Percentiles rank a stretch among this genome's conserved stretches.
Evolutionary conservation across 305 asterid genomes (phyloP).

Genomic region (Galium porrigens): DNA sequence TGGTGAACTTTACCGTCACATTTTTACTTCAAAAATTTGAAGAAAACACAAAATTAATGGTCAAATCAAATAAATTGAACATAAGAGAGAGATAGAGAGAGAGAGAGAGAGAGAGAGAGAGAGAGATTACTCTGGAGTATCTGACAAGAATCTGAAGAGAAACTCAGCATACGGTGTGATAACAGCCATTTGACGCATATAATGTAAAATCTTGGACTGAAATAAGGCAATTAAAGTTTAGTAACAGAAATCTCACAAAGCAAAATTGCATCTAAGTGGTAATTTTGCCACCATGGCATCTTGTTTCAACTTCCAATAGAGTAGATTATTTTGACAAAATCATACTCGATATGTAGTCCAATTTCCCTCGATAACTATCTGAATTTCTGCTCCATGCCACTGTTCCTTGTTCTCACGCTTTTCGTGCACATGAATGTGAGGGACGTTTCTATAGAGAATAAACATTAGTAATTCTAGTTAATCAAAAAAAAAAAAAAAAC

Average conservation of each 20-base stretch:
- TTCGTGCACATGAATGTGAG: constrained; percentile 74
- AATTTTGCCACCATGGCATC: not conserved
- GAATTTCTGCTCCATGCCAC: constrained; percentile 90
- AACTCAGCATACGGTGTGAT: constrained; percentile 86
- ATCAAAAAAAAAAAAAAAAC: not conserved
- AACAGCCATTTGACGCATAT: constrained; percentile 96
- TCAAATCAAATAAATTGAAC: constrained; percentile 8
- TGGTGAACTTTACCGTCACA: constrained; percentile 49
- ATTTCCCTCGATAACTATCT: constrained; percentile 76
- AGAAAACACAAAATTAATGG: constrained; percentile 15
- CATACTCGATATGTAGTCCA: constrained; percentile 88
- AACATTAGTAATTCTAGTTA: not conserved
- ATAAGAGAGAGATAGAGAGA: constrained; percentile 18
- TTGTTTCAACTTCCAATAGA: constrained; percentile 10
- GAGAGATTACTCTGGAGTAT: constrained; percentile 55
- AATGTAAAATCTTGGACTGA: constrained; percentile 83
- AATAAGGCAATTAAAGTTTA: constrained; percentile 13
- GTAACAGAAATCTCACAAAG: not conserved
- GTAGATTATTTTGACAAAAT: constrained; percentile 5
- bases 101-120: constrained; percentile 25
- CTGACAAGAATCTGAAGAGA: constrained; percentile 68
- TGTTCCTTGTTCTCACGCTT: constrained; percentile 41
- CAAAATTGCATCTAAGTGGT: not conserved
- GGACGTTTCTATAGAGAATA: constrained; percentile 49
- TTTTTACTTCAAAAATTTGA: constrained; percentile 39